phyloP scores from a whole-genome alignment of 2,329 filamentous ascomycete species.

The Colletotrichum melonis region DNA sequence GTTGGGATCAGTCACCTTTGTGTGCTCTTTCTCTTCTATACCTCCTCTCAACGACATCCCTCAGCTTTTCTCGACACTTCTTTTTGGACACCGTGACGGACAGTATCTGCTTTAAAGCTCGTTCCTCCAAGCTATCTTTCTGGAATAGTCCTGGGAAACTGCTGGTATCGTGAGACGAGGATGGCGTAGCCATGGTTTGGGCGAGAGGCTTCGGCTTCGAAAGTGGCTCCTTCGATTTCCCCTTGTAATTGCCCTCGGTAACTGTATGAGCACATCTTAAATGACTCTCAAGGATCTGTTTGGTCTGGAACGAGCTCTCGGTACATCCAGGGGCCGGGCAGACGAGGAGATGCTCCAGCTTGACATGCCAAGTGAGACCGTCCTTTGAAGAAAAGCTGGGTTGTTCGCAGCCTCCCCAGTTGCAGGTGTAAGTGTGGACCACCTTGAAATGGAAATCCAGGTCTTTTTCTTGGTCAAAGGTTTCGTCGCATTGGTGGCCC shows the following conservation, averaged over 20 bases:
- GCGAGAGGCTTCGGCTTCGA: constrained; percentile 18
- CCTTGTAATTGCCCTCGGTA: constrained; percentile 15
- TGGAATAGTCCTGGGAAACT: background rate
- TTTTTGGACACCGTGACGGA: constrained; percentile 48
- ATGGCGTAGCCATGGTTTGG: background rate
- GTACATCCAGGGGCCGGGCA: constrained; percentile 53
- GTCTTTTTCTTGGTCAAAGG: constrained; percentile 40
- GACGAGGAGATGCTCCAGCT: constrained; percentile 54
- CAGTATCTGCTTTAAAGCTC: constrained; percentile 36
- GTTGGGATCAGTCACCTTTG: constrained; percentile 37
- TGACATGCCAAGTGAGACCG: constrained; percentile 56
- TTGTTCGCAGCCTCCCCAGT: constrained; percentile 52
- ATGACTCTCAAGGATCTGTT: constrained; percentile 50
- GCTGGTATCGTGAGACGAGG: background rate
- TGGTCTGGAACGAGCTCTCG: constrained; percentile 48
- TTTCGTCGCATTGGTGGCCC: constrained; percentile 41
- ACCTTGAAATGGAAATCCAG: constrained; percentile 41
- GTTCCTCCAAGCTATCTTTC: constrained; percentile 36
- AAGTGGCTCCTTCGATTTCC: constrained; percentile 32
- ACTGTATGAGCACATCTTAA: constrained; percentile 49
- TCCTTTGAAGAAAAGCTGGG: constrained; percentile 50
- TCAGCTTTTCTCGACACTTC: constrained; percentile 49
- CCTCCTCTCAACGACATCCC: constrained; percentile 48
- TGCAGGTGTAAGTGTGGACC: constrained; percentile 49
- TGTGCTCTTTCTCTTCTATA: constrained; percentile 44